Conservation (phyloP, 768 basidiomycete species). For the Lactarius hatsudake region DNA sequence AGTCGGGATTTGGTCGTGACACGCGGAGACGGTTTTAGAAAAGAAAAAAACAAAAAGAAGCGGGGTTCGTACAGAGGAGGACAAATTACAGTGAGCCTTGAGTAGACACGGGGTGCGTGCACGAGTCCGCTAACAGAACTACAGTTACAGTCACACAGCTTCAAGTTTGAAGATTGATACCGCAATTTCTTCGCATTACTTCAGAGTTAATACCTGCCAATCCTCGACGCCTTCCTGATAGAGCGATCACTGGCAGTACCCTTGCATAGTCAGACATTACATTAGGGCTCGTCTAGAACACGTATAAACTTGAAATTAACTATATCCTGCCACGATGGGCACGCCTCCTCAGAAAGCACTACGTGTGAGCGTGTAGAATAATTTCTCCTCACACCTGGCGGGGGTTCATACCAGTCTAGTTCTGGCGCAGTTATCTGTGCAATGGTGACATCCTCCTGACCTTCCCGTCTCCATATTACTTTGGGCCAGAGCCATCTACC, state of each 20-base stretch:
- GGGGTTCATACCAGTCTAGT: constrained; percentile 22
- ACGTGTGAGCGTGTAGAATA: not conserved
- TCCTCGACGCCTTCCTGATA: not conserved
- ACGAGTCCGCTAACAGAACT: not conserved
- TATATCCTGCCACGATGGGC: constrained; percentile 11
- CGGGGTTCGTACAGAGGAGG: constrained; percentile 91
- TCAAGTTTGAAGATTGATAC: constrained; percentile 66
- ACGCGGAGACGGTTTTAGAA: constrained; percentile 91
- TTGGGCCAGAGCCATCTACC: constrained; percentile 50
- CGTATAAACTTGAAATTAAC: constrained; percentile 27
- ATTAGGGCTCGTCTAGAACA: constrained; percentile 26
- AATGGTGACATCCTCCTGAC: constrained; percentile 17
- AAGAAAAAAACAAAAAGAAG: constrained; percentile 99
- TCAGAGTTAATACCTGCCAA: not conserved
- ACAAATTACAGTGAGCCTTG: constrained; percentile 73
- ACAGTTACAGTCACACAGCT: constrained; percentile 80
- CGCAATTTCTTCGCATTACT: not conserved
- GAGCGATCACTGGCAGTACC: not conserved
- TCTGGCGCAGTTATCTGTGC: constrained; percentile 20
- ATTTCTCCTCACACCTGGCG: constrained; percentile 6
- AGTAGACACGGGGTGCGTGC: not conserved
- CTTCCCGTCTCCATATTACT: constrained; percentile 34
- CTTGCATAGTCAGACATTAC: not conserved
- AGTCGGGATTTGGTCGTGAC: constrained; percentile 88
- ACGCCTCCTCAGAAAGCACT: not conserved